Base-by-base conservation (phyloP, 140 eudicot species). In the Stevia rebaudiana region DNA sequence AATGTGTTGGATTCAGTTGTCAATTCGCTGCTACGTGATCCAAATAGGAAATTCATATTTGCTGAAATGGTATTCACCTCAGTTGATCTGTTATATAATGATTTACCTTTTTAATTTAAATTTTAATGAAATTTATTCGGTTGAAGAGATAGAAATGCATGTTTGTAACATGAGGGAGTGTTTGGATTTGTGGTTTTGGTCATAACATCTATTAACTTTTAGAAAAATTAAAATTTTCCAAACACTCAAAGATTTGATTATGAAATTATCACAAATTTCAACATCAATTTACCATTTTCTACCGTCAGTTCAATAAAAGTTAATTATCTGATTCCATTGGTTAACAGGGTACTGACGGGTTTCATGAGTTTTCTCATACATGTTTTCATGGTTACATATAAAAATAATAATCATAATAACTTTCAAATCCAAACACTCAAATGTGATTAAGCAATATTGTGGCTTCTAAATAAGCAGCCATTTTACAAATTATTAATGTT, bases 1-100 rank as follows among this genome's bases (percentile, higher is more conserved):
- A 85, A 88, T 81, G 77, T 73, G 64, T 65, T 92, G 55, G 98
- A 92, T 73, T 92, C 98, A 8, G 96, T 88, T 69, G 70, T 87
- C 44, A 70, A 63, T 78, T 76, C 98, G 15, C 74, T 92, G 71
- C 82, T 62, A 5, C 83, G 91, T 35, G 90, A 92, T 59, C 86
- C 92, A 2, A 83, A 88, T 64, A 85, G 98, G 85, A 92, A 81
- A 76, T 92, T 92, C 77, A 69, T 88, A 24, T 92, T 71, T 79
- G 98, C 84, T 61, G 98, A 92, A 76, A 89, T 84, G 98, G 96
- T 92, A 86, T 48, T 31, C 42, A 15, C 63, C 5, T 19, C 25
- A 4, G 8, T 28, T 74, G 31, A 73, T 65, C 18, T 47, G 18
- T 51, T 43, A 17, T 7, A 28, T 22, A n/a, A 17, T 58, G 47